Evolutionary conservation across 140 eudicot genomes (phyloP), one percentile per base, ranked within the genome.

Genomic region (Ambrosia hybrid): DNA sequence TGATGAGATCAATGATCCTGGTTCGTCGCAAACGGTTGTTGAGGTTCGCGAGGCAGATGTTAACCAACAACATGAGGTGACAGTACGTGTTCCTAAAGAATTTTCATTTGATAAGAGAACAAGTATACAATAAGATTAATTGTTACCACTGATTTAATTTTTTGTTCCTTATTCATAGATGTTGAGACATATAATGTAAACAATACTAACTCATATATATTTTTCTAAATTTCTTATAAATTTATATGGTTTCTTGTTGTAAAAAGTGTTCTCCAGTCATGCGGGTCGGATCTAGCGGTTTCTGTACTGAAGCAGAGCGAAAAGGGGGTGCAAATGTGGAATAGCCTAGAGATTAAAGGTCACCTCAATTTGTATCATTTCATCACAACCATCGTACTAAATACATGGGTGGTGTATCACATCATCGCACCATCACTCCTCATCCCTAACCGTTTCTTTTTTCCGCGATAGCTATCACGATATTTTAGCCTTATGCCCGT

Each of bases 91-190:
- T 53, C 75, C 88, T 9, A 81, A 71, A 59, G 93, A 84, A 26
- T 84, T 87, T 63, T 81, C 89, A 8, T 87, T 87, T 45, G 89
- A 76, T 71, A 84, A 80, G 63, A 79, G 89, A 78, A 36, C 59
- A 41, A 76, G 51, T 37, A 36, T 33, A 16, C 71, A 57, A 78
- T 57, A 11, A 60, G 21, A 41, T 57, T n/a, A 6, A 2, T 9
- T 38, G 1, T 58, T 30, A 67, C 3, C 12, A 59, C 15, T 73
- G 30, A 51, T 79, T 61, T 12, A 11, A 51, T 68, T 67, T 51
- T 67, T 73, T 58, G 60, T 73, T 79, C 57, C 15, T 77, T 59
- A 26, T 59, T 0, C 4, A 30, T 59, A 15, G 14, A 59, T 30
- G n/a, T 57, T 6, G 36, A 58, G 65, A 30, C 9, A 3, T 5